Evolutionary conservation across 306 rosid genomes (phyloP).

Genomic region (Rubus parviflorus): DNA sequence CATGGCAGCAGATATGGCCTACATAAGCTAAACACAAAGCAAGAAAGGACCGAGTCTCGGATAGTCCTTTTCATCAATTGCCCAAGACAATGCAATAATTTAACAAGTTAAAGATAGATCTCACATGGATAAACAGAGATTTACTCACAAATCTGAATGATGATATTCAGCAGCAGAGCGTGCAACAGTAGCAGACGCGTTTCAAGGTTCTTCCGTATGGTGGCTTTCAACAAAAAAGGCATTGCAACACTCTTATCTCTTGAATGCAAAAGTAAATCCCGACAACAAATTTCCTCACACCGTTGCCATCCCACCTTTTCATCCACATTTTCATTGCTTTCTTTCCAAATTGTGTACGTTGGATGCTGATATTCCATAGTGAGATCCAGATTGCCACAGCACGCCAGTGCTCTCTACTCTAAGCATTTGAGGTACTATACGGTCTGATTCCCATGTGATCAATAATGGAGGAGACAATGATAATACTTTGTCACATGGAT

Average conservation of each 20-base stretch:
- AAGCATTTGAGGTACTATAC: background rate
- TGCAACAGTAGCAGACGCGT: conserved; percentile 15
- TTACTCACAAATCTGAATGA: background rate
- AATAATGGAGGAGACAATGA: conserved; percentile 20
- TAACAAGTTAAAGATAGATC: background rate
- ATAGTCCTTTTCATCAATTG: background rate
- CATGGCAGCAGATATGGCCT: too few relatives aligned
- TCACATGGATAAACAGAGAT: background rate
- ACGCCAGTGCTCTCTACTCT: background rate
- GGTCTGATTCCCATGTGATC: background rate
- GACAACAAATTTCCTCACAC: background rate
- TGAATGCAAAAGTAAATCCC: conserved; percentile 6
- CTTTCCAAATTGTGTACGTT: background rate
- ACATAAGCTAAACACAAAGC: background rate
- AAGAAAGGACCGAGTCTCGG: background rate
- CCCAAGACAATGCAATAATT: background rate
- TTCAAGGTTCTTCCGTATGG: background rate
- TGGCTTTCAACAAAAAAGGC: conserved; percentile 3
- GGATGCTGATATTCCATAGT: background rate
- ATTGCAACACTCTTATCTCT: background rate
- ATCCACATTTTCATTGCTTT: background rate
- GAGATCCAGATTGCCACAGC: background rate
- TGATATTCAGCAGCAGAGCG: conserved; percentile 1
- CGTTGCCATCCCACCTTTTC: background rate
- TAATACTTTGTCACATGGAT: conserved; percentile 8